Evolutionary conservation across 225 moss, liverwort and hornwort genomes (phyloP), one percentile per base, ranked within the genome.

Genomic region (Bryoerythrophyllum caledonicum): DNA sequence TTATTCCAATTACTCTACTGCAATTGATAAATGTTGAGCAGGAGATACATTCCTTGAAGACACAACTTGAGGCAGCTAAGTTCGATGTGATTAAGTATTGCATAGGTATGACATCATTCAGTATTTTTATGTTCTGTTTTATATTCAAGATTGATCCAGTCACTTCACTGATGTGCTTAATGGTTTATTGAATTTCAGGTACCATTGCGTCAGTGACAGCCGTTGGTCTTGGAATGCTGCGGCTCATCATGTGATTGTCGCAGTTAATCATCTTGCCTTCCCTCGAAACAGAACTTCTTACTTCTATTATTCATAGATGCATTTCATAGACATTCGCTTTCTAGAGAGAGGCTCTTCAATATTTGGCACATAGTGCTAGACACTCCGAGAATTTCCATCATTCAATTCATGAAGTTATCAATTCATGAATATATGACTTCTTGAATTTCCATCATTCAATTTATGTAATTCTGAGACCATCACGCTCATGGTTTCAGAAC

Each of bases 21-120:
- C 44, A 44, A 15, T 15, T 44, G 44, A 44, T 74, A 34, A 26
- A 43, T 41, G 32, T 59, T 69, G 77, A 75, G 80, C 91, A 96
- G 96, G 96, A 96, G 82, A 92, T 96, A 85, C 91, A 96, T 75
- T 80, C 93, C 3, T 79, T 96, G 44, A 90, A 93, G 87, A 96
- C 96, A 46, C 93, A 96, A 81, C 96, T 93, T 41, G 96, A 96
- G 84, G 93, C 96, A 68, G 96, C 96, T 37, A 96, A 96, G 78
- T 96, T 90, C 81, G 96, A 96, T 72, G 91, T 96, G 63, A 96
- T 96, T 72, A 96, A 97, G 77, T 97, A 97, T 78, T 97, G 97
- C 78, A 94, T 97, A 87, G 97, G 97, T 95, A 88, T 28, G 46
- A 25, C 60, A 38, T 76, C 44, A 62, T 53, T 37, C 53, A 28